phyloP scores from a whole-genome alignment of 2,329 filamentous ascomycete genomes.

The Fusarium sterilihyphosum region DNA sequence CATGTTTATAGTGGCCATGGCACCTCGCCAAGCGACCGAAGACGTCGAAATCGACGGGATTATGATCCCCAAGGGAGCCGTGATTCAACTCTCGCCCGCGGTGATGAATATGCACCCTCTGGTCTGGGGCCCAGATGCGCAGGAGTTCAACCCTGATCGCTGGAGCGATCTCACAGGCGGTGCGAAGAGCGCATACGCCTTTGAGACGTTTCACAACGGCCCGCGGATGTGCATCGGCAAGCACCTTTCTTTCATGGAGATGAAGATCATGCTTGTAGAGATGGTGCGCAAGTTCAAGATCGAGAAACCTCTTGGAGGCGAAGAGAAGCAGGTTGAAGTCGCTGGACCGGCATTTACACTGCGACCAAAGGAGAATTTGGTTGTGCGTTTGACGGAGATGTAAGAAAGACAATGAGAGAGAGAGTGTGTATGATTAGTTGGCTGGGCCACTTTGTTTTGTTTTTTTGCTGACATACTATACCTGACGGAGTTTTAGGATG shows the following conservation, averaged over 20 bases:
- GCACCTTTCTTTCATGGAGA: constrained; percentile 49
- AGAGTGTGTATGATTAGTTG: not conserved
- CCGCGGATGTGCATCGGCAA: constrained; percentile 53
- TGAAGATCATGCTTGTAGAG: constrained; percentile 50
- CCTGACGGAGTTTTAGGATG: not conserved
- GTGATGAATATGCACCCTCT: constrained; percentile 49
- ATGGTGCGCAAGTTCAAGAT: constrained; percentile 47
- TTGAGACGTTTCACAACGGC: constrained; percentile 51
- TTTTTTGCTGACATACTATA: not conserved
- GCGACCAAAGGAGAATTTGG: constrained; percentile 42
- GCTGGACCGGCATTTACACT: constrained; percentile 41
- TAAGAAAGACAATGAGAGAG: not conserved
- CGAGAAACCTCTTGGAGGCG: constrained; percentile 27
- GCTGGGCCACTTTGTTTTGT: not conserved
- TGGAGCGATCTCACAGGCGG: constrained; percentile 46
- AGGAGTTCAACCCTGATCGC: constrained; percentile 51
- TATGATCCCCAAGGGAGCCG: constrained; percentile 51
- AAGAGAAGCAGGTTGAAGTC: constrained; percentile 34
- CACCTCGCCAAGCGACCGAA: constrained; percentile 46
- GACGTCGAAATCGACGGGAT: constrained; percentile 50
- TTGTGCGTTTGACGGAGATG: constrained; percentile 30
- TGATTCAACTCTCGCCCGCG: constrained; percentile 49
- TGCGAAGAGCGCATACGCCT: constrained; percentile 45
- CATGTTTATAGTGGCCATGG: constrained; percentile 43
- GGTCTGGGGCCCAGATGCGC: constrained; percentile 51